Evolutionary conservation across 768 basidiomycete species (phyloP).

Genomic region (Suillus sp.): DNA sequence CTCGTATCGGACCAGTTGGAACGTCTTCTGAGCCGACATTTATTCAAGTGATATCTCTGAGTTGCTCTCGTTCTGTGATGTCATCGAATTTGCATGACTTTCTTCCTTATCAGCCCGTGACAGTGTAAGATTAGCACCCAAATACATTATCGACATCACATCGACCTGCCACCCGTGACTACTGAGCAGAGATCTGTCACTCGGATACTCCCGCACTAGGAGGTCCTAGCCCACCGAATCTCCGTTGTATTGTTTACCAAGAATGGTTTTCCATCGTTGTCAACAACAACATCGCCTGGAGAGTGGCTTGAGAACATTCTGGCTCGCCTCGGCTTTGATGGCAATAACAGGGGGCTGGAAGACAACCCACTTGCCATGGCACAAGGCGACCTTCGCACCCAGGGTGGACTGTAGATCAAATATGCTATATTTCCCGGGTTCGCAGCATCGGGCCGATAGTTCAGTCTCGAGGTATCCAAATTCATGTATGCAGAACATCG

Average conservation of each 20-base stretch:
- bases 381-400: slow-evolving; percentile 51
- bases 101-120: background rate
- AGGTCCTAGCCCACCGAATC: background rate
- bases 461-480: background rate
- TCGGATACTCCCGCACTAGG: background rate
- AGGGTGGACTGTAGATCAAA: slow-evolving; percentile 36
- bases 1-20: background rate
- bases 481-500: background rate
- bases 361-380: slow-evolving; percentile 58
- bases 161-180: background rate
- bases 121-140: background rate
- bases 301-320: slow-evolving; percentile 45
- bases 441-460: background rate
- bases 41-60: background rate
- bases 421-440: background rate
- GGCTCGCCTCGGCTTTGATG: slow-evolving; percentile 53
- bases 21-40: too few relatives aligned
- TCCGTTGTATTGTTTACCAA: background rate
- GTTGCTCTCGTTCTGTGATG: background rate
- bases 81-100: background rate
- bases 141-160: background rate
- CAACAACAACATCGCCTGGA: background rate
- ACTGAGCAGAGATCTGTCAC: background rate
- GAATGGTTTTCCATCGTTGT: background rate
- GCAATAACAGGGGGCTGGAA: slow-evolving; percentile 52